Evolutionary conservation across 1,284 basidiomycete species (phyloP), one percentile per base, ranked within the genome.

Genomic region (Peniophora sp.): DNA sequence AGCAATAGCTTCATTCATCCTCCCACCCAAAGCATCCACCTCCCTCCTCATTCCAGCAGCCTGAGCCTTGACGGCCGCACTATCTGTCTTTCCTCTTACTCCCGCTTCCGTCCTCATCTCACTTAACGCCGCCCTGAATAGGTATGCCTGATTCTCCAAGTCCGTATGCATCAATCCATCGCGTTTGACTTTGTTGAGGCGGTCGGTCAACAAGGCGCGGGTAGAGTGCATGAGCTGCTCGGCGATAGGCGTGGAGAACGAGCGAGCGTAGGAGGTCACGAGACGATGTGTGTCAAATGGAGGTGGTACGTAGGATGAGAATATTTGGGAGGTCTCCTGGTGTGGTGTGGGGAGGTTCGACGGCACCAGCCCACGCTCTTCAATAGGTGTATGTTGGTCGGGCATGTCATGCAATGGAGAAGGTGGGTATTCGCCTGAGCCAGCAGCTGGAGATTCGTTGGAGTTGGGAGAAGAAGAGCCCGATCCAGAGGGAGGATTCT

Each of bases 71-170:
- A 98, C 78, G 3, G 88, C 76, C 15, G 92, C 81, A 15, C 83
- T 86, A 62, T 97, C 95, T 60, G 92, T 96, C 51, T 90, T 81
- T 2, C 89, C 86, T 51, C 83, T 81, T 56, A 94, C 81, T 9
- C 86, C 84, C 39, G 92, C 79, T 62, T 97, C 96, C 3, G 92
- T 88, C 15, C 93, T 81, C 41, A 97, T 73, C 66, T 99, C 94
- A 0, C 91, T 89, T 23, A 99, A 67, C 0, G 96, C 97, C 10
- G 97, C 96, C 49, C 86, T 83, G 68, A 97, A 98, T 23, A 98
- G 75, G 66, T 99, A 99, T 11, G 93, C 92, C 82, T 96, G 88
- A 92, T 95, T 96, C 65, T 96, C 94, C 49, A 94, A 67, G 64
- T 97, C 94, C 65, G 95, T 89, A 43, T 78, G 75, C 36, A 83